phyloP scores from a whole-genome alignment of 2,329 filamentous ascomycete genomes.

The Microdochium nivale region DNA sequence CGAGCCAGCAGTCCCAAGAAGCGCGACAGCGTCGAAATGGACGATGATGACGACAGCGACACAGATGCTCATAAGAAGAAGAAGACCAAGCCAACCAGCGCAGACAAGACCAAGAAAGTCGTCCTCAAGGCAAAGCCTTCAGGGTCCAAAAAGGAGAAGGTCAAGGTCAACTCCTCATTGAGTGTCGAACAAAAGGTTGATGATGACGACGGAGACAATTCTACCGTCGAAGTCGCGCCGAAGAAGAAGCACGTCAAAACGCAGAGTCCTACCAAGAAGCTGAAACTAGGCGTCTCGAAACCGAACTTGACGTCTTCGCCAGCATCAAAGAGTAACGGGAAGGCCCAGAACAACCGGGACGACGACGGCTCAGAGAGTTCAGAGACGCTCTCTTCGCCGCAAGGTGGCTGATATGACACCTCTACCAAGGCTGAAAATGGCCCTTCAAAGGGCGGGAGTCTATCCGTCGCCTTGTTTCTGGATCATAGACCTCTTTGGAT shows the following conservation, averaged over 20 bases:
- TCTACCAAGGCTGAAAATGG: not conserved
- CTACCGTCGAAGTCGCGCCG: conserved; percentile 28
- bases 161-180: conserved; percentile 40
- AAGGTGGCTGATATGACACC: not conserved
- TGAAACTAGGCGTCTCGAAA: conserved; percentile 33
- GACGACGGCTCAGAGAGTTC: not conserved
- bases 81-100: conserved; percentile 38
- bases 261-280: conserved; percentile 34
- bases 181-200: conserved; percentile 37
- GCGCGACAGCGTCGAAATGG: conserved; percentile 44
- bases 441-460: conserved; percentile 8
- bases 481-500: not conserved
- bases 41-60: conserved; percentile 44
- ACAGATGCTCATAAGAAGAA: conserved; percentile 48
- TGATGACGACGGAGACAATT: conserved; percentile 26
- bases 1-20: conserved; percentile 47
- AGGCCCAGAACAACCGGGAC: not conserved
- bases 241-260: conserved; percentile 33
- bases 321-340: conserved; percentile 31
- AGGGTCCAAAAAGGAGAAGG: conserved; percentile 44
- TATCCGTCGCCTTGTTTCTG: not conserved
- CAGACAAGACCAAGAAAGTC: conserved; percentile 40
- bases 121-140: conserved; percentile 42
- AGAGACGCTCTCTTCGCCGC: not conserved
- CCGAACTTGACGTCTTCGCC: conserved; percentile 37